Evolutionary conservation across 352 stramenopile species (phyloP).

Genomic region (Thalassiosira mediterranea): DNA sequence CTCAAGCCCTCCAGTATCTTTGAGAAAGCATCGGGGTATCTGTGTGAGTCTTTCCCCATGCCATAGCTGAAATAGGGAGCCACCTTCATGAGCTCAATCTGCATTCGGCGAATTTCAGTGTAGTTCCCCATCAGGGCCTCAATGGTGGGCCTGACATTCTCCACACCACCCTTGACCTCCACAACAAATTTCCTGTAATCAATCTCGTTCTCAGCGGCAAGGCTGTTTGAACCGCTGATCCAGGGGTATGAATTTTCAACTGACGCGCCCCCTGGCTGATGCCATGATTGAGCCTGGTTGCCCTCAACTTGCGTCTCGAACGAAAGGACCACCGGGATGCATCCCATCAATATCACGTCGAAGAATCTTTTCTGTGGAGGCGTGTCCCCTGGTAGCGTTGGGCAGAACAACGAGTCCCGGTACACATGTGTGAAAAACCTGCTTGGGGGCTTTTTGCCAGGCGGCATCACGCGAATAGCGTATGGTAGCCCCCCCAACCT

Average conservation of each 20-base stretch:
- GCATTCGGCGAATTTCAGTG: slow-evolving; percentile 21
- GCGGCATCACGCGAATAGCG: neutral
- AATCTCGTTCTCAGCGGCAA: slow-evolving; percentile 25
- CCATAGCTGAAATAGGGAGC: slow-evolving; percentile 42
- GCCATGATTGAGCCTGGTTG: neutral
- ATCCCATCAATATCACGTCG: slow-evolving; percentile 46
- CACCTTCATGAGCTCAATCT: slow-evolving; percentile 21
- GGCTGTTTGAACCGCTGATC: slow-evolving; percentile 5
- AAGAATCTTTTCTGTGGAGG: slow-evolving; percentile 50
- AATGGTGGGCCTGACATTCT: slow-evolving; percentile 12
- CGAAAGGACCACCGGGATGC: slow-evolving; percentile 41
- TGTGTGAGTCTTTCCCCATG: slow-evolving; percentile 34
- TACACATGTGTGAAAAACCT: slow-evolving; percentile 28
- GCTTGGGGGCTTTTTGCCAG: neutral
- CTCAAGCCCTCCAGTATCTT: slow-evolving; percentile 17
- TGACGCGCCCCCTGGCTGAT: neutral
- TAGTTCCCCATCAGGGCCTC: slow-evolving; percentile 14
- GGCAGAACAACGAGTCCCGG: slow-evolving; percentile 53
- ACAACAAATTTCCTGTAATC: slow-evolving; percentile 48
- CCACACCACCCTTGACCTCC: slow-evolving; percentile 17
- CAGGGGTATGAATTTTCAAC: slow-evolving; percentile 36
- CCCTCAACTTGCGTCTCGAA: slow-evolving; percentile 1
- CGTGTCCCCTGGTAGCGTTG: slow-evolving; percentile 37
- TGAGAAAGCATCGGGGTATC: slow-evolving; percentile 38
- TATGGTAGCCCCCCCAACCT: slow-evolving; percentile 13